These are phyloP conservation scores for Bryum argenteum DNA, from an alignment of 225 moss, liverwort and hornwort species.

Conservation along the genomic window DNA sequence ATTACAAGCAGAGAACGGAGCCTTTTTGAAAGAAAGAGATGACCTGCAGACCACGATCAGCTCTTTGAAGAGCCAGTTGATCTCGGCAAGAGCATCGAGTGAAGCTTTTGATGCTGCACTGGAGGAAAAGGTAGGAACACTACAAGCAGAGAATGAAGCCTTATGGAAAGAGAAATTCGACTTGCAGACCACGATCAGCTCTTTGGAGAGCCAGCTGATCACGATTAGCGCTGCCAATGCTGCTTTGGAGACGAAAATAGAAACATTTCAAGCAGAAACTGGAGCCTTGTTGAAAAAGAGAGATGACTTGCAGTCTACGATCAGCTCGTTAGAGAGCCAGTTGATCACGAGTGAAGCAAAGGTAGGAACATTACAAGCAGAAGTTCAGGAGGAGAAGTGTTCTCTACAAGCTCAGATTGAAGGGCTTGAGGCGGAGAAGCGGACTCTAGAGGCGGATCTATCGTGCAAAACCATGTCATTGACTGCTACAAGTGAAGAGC, in stretches of 20 bases:
- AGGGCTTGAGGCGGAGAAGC: constrained; percentile 14
- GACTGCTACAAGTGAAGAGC: constrained; percentile 19
- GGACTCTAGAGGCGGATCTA: background rate
- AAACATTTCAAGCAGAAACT: constrained; percentile 4
- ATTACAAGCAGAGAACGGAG: constrained; percentile 12
- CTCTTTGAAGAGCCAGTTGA: constrained; percentile 32
- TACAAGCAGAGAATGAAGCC: constrained; percentile 16
- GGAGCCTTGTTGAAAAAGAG: constrained; percentile 21
- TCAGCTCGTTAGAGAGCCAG: constrained; percentile 32
- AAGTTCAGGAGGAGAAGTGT: constrained; percentile 17
- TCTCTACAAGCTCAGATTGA: constrained; percentile 13
- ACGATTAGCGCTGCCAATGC: constrained; percentile 1
- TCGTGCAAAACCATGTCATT: constrained; percentile 20
- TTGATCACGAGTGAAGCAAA: background rate
- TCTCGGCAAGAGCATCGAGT: constrained; percentile 10
- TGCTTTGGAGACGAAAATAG: no score
- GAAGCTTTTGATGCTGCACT: no score
- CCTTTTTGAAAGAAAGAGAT: constrained; percentile 21
- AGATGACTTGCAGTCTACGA: constrained; percentile 6
- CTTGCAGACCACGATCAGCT: constrained; percentile 12
- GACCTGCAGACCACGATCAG: constrained; percentile 7
- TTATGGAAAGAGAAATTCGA: constrained; percentile 19
- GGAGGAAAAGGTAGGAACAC: no score
- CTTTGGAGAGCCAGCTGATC: constrained; percentile 31
- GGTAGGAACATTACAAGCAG: constrained; percentile 10